These are phyloP conservation scores for Russula sp. DNA, from an alignment of 768 basidiomycete genomes.

Conservation along the genomic window DNA sequence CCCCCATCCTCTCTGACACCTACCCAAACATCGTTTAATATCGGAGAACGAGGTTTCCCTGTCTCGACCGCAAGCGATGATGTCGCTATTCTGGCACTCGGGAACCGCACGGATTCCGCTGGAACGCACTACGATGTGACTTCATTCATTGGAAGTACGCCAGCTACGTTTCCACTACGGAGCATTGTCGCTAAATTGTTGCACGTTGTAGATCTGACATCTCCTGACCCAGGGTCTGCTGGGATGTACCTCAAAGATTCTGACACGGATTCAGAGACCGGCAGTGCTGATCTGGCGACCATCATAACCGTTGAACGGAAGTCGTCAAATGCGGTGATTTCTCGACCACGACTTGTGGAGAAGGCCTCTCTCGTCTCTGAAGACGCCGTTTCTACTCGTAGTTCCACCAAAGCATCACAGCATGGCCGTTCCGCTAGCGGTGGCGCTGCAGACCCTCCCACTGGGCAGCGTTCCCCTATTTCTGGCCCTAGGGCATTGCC, in stretches of 20 bases:
- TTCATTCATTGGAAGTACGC: conserved; percentile 56
- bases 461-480: not conserved
- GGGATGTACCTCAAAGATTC: not conserved
- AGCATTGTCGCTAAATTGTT: not conserved
- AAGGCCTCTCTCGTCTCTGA: not conserved
- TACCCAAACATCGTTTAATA: conserved; percentile 25
- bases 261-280: conserved; percentile 7
- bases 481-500: not conserved
- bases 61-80: conserved; percentile 16
- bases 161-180: conserved; percentile 18
- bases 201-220: conserved; percentile 29
- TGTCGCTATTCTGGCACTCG: not conserved
- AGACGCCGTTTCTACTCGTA: not conserved
- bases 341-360: conserved; percentile 2
- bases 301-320: conserved; percentile 17
- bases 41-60: conserved; percentile 23
- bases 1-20: conserved; percentile 11
- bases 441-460: not conserved
- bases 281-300: conserved; percentile 3
- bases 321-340: conserved; percentile 3
- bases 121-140: conserved; percentile 64
- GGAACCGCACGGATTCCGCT: conserved; percentile 32
- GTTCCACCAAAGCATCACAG: not conserved
- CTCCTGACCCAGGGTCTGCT: conserved; percentile 22
- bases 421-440: not conserved